Evolutionary conservation across 169 alveolate genomes (phyloP).

Genomic region (Perkinsus olseni): DNA sequence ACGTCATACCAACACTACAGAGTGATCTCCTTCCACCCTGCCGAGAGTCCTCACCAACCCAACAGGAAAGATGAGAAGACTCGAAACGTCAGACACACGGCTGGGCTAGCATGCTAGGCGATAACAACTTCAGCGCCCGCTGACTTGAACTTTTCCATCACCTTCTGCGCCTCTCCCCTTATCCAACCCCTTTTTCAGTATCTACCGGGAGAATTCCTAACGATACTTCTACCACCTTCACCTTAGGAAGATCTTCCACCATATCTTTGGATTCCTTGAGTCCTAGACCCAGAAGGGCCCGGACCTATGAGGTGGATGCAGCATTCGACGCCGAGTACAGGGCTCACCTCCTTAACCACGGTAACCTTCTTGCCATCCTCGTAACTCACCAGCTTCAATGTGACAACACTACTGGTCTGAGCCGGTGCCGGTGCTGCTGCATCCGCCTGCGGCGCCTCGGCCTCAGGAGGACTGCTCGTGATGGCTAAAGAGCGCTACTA

Average conservation of each 20-base stretch:
- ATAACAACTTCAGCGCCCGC: background rate
- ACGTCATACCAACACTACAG: background rate
- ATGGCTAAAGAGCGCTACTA: no score
- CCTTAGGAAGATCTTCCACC: background rate
- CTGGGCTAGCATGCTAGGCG: background rate
- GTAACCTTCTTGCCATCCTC: background rate
- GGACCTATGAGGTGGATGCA: background rate
- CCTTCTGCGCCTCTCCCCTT: background rate
- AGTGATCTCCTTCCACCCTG: background rate
- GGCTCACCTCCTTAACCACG: background rate
- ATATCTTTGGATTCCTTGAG: background rate
- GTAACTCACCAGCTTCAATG: background rate
- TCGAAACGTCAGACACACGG: background rate
- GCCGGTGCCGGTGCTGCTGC: background rate
- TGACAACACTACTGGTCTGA: background rate
- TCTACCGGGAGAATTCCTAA: no score
- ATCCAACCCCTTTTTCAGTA: background rate
- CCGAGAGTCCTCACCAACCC: background rate
- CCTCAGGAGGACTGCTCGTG: no score
- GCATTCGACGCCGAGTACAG: background rate
- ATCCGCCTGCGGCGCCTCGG: background rate
- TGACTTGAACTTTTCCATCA: background rate
- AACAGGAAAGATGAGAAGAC: background rate
- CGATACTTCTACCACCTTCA: background rate
- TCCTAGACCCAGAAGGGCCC: background rate